Percentiles rank a stretch among this genome's conserved stretches.
phyloP scores from a whole-genome alignment of 805 yeast genomes.

The Teunomyces kruisii region DNA sequence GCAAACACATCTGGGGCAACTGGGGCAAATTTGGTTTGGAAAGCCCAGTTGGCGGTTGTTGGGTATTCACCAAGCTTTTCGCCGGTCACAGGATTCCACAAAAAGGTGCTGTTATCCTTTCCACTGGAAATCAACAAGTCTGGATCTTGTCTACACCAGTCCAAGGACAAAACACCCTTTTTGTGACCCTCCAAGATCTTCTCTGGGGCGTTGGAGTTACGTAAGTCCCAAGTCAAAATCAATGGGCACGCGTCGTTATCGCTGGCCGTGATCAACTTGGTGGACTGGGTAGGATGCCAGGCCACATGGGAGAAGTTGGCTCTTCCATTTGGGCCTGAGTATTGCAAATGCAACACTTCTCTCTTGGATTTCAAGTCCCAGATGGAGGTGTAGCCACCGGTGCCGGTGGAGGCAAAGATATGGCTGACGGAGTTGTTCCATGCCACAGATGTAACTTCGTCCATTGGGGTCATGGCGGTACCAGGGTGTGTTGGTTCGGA shows the following conservation, averaged over 20 bases:
- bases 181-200: slow-evolving; percentile 72
- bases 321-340: slow-evolving; percentile 56
- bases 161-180: slow-evolving; percentile 84
- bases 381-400: slow-evolving; percentile 81
- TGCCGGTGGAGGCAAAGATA: slow-evolving; percentile 87
- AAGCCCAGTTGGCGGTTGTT: slow-evolving; percentile 90
- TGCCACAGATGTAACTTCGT: slow-evolving; percentile 75
- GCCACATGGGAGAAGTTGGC: slow-evolving; percentile 78
- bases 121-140: slow-evolving; percentile 83
- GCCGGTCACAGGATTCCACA: slow-evolving; percentile 89
- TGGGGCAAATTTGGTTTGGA: slow-evolving; percentile 86
- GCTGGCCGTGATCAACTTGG: slow-evolving; percentile 85
- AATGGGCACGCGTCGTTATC: slow-evolving; percentile 78
- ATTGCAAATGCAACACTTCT: slow-evolving; percentile 83
- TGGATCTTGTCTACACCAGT: slow-evolving; percentile 90
- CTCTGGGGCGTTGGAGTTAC: slow-evolving; percentile 92
- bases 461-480: slow-evolving; percentile 73
- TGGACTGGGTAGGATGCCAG: slow-evolving; percentile 93
- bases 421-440: slow-evolving; percentile 87
- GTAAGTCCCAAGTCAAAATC: slow-evolving; percentile 87
- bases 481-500: slow-evolving; percentile 70
- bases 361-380: slow-evolving; percentile 90
- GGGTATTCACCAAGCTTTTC: slow-evolving; percentile 82
- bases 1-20: slow-evolving; percentile 86
- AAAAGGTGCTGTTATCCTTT: slow-evolving; percentile 78